Conservation (phyloP, 495 filamentous ascomycete species). For the Cudoniella acicularis region DNA sequence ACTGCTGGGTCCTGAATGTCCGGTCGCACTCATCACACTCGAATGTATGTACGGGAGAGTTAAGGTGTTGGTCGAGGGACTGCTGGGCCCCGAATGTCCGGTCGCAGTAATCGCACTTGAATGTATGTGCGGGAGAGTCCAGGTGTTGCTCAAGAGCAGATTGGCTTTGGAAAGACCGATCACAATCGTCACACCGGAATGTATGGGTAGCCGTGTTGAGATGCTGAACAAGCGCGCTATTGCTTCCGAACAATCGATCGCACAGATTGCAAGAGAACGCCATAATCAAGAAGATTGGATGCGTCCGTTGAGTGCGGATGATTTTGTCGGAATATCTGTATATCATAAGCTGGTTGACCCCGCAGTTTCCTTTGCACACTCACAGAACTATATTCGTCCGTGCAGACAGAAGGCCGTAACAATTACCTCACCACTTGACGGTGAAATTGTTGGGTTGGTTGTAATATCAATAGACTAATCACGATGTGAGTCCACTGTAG, state of each 20-base stretch:
- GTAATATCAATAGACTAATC: too few species aligned
- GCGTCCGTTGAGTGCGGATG: not conserved
- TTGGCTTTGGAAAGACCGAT: not conserved
- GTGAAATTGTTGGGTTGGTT: not conserved
- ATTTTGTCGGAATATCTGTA: not conserved
- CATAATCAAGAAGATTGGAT: not conserved
- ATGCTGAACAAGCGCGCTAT: conserved; percentile 1
- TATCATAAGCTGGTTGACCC: not conserved
- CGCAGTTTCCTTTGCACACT: too few species aligned
- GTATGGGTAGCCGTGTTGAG: not conserved
- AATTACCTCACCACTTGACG: not conserved
- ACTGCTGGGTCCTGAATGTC: too few species aligned
- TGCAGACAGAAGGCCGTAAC: not conserved
- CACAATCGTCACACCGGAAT: not conserved
- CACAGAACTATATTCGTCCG: too few species aligned
- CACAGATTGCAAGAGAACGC: not conserved
- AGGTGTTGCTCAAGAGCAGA: not conserved
- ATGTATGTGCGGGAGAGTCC: not conserved
- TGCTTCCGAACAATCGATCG: conserved; percentile 1
- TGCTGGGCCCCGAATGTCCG: not conserved
- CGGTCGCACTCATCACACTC: not conserved
- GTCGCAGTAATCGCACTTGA: not conserved
- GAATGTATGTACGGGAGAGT: not conserved
- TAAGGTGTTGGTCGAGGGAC: not conserved
- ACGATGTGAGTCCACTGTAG: not conserved